phyloP scores from a whole-genome alignment of 176 grass and related monocot genomes.

The Aegilops umbellulata region DNA sequence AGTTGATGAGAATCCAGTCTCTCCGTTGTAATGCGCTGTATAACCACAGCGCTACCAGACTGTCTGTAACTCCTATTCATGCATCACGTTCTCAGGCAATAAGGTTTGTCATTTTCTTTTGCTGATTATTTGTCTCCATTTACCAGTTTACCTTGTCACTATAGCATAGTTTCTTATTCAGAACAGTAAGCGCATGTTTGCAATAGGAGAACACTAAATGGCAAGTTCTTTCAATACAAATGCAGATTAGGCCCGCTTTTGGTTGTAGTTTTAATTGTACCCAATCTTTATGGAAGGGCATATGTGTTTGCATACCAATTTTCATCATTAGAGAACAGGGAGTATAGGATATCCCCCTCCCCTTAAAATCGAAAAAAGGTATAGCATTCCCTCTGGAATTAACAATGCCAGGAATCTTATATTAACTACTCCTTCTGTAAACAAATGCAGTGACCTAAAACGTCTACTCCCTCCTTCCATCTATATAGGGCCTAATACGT shows the following conservation, averaged over 20 bases:
- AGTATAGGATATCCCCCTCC: background rate
- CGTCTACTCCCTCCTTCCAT: too few relatives aligned
- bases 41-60: slow-evolving; percentile 58
- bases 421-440: too few relatives aligned
- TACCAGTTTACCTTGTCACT: slow-evolving; percentile 3
- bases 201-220: background rate
- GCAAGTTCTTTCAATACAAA: background rate
- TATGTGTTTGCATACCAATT: background rate
- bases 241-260: background rate
- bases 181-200: background rate
- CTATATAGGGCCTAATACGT: too few relatives aligned
- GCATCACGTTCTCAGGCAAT: slow-evolving; percentile 86
- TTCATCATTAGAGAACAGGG: background rate
- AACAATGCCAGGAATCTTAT: background rate
- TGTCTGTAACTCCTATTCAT: slow-evolving; percentile 76
- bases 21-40: slow-evolving; percentile 77
- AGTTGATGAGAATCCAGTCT: slow-evolving; percentile 76
- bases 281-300: background rate
- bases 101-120: slow-evolving; percentile 43
- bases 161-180: slow-evolving; percentile 16
- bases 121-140: background rate
- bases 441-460: too few relatives aligned
- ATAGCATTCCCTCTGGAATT: background rate
- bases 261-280: background rate
- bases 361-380: background rate